Evolutionary conservation across 495 filamentous ascomycete genomes (phyloP).

Genomic region (Chaetomium fimeti): DNA sequence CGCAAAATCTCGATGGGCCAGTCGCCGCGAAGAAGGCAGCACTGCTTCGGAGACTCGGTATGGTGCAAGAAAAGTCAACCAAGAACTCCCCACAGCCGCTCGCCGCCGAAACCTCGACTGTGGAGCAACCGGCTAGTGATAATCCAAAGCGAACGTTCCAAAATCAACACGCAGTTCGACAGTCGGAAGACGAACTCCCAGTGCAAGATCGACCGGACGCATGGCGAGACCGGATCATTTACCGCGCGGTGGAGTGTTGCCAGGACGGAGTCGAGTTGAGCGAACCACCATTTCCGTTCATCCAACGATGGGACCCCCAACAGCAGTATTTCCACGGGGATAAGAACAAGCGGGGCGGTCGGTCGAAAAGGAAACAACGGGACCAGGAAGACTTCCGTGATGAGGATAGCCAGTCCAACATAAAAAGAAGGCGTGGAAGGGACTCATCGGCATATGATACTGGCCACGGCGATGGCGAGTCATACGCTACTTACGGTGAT

Average conservation of each 20-base stretch:
- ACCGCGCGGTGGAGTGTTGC: constrained; percentile 78
- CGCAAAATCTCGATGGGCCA: background rate
- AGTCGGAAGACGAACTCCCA: background rate
- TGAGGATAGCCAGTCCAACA: constrained; percentile 30
- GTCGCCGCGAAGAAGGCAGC: constrained; percentile 30
- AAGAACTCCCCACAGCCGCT: too few relatives aligned
- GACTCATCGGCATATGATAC: constrained; percentile 35
- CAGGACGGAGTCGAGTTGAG: constrained; percentile 69
- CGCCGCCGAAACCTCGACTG: background rate
- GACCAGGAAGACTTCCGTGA: constrained; percentile 41
- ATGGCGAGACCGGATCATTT: constrained; percentile 74
- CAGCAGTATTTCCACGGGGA: constrained; percentile 49
- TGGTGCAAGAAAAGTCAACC: background rate
- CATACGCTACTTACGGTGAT: constrained; percentile 51
- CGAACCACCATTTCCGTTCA: constrained; percentile 84
- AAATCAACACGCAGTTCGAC: background rate
- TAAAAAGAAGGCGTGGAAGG: constrained; percentile 50
- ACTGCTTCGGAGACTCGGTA: constrained; percentile 23
- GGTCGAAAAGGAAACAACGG: constrained; percentile 42
- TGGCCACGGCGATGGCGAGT: constrained; percentile 25
- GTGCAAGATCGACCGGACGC: constrained; percentile 43
- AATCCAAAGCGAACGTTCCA: background rate
- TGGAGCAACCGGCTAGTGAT: background rate
- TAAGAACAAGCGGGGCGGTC: constrained; percentile 40
- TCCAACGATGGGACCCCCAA: constrained; percentile 81